phyloP scores from a whole-genome alignment of 192 early-diverging fungal species.

The Umbelopsis sp. region DNA sequence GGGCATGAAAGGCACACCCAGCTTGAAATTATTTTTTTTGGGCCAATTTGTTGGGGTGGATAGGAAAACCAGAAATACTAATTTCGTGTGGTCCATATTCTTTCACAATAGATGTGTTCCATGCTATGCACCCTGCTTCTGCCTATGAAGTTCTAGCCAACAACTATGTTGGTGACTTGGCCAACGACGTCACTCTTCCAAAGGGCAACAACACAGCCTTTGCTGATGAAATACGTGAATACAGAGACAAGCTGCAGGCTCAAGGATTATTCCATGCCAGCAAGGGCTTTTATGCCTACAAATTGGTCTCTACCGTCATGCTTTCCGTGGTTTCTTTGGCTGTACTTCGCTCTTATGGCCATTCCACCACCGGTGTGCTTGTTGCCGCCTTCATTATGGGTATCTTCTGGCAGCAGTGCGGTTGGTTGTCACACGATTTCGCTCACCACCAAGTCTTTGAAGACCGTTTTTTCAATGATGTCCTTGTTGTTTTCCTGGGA shows the following conservation, averaged over 20 bases:
- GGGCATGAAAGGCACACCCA: background rate
- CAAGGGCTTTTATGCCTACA: conserved; percentile 71
- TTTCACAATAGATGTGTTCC: conserved; percentile 62
- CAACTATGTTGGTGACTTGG: conserved; percentile 76
- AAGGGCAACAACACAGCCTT: conserved; percentile 47
- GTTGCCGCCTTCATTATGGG: conserved; percentile 60
- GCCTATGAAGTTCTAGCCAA: conserved; percentile 69
- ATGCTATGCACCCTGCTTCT: conserved; percentile 72
- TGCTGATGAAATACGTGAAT: conserved; percentile 61
- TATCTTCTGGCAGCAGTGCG: conserved; percentile 82
- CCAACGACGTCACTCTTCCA: background rate
- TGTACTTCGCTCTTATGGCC: conserved; percentile 55
- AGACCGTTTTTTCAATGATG: conserved; percentile 62
- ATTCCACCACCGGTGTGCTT: conserved; percentile 55
- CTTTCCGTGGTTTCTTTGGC: conserved; percentile 49
- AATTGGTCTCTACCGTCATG: conserved; percentile 56
- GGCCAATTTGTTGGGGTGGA: conserved; percentile 4
- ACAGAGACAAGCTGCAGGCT: conserved; percentile 52
- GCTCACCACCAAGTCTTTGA: conserved; percentile 81
- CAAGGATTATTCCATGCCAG: conserved; percentile 64
- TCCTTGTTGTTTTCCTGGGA: conserved; percentile 70
- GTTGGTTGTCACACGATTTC: conserved; percentile 85
- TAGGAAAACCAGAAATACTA: background rate
- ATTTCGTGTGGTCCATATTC: conserved; percentile 1
- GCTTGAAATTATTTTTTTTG: background rate